A percentile compares a stretch with the other conserved stretches of the same genome.
phyloP scores from a whole-genome alignment of 148 eudicot species.

The Vaccinium corymbosum region DNA sequence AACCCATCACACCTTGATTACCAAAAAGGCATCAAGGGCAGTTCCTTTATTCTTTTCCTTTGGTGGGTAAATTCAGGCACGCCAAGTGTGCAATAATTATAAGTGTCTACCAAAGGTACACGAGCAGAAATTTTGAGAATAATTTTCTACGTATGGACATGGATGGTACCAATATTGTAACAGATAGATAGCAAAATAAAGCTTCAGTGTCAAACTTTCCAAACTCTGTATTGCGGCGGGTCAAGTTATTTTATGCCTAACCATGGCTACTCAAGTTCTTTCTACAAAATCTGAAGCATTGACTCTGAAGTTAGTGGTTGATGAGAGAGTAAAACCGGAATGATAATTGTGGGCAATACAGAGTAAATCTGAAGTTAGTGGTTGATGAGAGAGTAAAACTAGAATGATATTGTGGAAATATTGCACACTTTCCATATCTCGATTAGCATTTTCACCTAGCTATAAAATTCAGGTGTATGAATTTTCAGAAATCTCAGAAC shows the following conservation, averaged over 20 bases:
- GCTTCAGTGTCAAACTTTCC: neutral
- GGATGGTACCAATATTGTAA: neutral
- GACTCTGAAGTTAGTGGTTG: neutral
- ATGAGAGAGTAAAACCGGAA: neutral
- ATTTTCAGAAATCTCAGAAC: no score
- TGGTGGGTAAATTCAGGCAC: neutral
- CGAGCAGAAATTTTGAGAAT: neutral
- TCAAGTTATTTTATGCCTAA: neutral
- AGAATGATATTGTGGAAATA: no score
- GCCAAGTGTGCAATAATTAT: neutral
- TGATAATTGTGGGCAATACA: neutral
- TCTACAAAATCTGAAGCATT: neutral
- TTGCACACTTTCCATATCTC: no score
- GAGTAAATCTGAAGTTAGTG: neutral
- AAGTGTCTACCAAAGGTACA: conserved; percentile 7
- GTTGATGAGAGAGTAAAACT: no score
- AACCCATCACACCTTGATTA: neutral
- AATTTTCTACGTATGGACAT: neutral
- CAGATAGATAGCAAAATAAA: neutral
- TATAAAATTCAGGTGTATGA: no score
- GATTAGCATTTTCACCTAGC: no score
- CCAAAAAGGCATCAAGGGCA: neutral
- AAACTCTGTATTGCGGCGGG: neutral
- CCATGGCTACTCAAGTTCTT: neutral
- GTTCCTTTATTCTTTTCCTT: neutral